A percentile compares a stretch with the other conserved stretches of the same genome.
Conservation (phyloP, 441 rosid genomes). For the Adansonia gregorii region DNA sequence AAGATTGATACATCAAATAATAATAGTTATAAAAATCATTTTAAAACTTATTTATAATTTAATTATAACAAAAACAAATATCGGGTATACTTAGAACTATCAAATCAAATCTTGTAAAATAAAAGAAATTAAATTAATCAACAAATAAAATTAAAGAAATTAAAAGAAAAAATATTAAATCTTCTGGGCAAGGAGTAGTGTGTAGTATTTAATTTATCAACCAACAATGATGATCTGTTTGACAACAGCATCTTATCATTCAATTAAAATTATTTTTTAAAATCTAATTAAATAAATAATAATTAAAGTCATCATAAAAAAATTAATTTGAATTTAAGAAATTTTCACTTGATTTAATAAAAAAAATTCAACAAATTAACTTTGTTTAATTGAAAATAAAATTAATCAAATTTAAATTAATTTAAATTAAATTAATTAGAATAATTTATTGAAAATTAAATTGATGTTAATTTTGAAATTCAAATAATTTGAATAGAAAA, state of each 20-base stretch:
- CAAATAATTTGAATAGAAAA: no score
- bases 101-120: conserved; percentile 5
- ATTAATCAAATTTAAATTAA: no score
- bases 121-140: neutral
- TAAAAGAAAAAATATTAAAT: neutral
- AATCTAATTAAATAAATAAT: neutral
- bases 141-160: neutral
- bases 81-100: neutral
- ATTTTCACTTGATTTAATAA: no score
- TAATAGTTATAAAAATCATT: neutral
- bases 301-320: no score
- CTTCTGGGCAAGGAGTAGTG: conserved; percentile 23
- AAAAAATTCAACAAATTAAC: no score
- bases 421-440: no score
- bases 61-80: neutral
- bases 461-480: no score
- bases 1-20: no score
- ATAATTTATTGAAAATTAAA: no score
- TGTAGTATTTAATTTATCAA: conserved; percentile 18
- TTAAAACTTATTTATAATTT: neutral
- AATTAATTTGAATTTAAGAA: no score
- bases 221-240: conserved; percentile 54
- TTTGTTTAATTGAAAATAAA: no score
- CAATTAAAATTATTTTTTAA: conserved; percentile 22
- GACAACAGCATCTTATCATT: conserved; percentile 67